Evolutionary conservation across 73 alveolate species (phyloP), one percentile per base, ranked within the genome.

Genomic region (Uronychia setigera): DNA sequence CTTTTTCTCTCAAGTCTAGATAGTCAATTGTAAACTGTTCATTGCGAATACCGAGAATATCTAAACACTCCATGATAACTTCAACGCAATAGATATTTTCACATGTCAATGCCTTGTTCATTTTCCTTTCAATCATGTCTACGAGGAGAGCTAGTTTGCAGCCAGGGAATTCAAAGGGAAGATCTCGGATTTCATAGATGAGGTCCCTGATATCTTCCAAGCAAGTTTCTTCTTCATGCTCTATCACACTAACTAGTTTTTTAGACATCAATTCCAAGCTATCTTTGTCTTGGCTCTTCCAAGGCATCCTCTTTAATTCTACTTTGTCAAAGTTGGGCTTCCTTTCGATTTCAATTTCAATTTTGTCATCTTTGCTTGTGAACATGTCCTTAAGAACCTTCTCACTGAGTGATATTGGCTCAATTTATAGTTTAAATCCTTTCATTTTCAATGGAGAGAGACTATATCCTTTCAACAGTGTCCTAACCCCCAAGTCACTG

Each of bases 151-250:
- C 87, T 14, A 86, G 26, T 35, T 86, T 86, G 58, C 79, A 78
- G 31, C 87, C 27, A 11, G 92, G 92, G 78, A 86, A 86, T 46
- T 86, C 92, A 32, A 78, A 86, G 0, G 83, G 31, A 0, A 86
- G 60, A n/a, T 79, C 31, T 30, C 79, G 28, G 28, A 86, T 78
- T 27, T 86, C 92, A 5, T n/a, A 14, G 13, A 86, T n/a, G 9
- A 86, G n/a, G 11, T 86, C 92, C 59, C 92, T 86, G 1, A 86
- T 46, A n/a, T 86, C 92, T 46, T 86, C 92, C 57, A 86, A 33
- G 30, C 0, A 32, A 14, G 74, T 33, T 26, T 78, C 60, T 1
- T 78, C 58, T 34, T 81, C 57, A 0, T 58, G 28, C 13, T 79
- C 32, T 0, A 86, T 80, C 29, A 80, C 46, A 1, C 26, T 59